Conservation (phyloP, 2,329 filamentous ascomycete species). For the Venturia carpophila region DNA sequence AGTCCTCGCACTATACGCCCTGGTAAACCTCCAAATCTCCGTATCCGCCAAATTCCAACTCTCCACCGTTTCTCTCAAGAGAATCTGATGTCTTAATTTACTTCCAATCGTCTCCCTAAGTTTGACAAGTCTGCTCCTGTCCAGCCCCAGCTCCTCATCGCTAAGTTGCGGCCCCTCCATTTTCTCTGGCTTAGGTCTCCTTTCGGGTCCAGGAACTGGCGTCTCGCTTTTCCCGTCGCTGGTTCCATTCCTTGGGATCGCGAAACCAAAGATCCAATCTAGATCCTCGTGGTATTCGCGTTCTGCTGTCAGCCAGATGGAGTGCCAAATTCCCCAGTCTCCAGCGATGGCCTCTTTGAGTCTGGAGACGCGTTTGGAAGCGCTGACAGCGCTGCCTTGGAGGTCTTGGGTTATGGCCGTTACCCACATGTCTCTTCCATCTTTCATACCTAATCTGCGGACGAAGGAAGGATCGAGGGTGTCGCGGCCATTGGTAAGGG, state of each 20-base stretch:
- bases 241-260: conserved; percentile 51
- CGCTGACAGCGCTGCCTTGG: conserved; percentile 55
- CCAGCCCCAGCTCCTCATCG: conserved; percentile 40
- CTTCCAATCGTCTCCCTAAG: conserved; percentile 39
- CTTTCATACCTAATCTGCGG: conserved; percentile 48
- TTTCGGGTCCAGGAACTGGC: conserved; percentile 51
- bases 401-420: conserved; percentile 60
- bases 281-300: conserved; percentile 56
- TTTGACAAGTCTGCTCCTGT: conserved; percentile 49
- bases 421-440: conserved; percentile 73
- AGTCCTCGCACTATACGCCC: conserved; percentile 57
- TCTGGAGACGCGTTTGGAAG: conserved; percentile 57
- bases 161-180: conserved; percentile 44
- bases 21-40: conserved; percentile 68
- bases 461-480: conserved; percentile 37
- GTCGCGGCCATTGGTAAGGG: conserved; percentile 50
- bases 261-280: conserved; percentile 86
- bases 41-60: conserved; percentile 58
- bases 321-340: conserved; percentile 53
- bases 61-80: conserved; percentile 40
- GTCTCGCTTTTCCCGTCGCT: conserved; percentile 49
- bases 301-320: conserved; percentile 77
- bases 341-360: conserved; percentile 79
- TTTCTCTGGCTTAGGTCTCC: conserved; percentile 40
- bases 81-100: conserved; percentile 29